Base-by-base conservation (phyloP, 2,329 filamentous ascomycete genomes). In the Epichloe sp. region DNA sequence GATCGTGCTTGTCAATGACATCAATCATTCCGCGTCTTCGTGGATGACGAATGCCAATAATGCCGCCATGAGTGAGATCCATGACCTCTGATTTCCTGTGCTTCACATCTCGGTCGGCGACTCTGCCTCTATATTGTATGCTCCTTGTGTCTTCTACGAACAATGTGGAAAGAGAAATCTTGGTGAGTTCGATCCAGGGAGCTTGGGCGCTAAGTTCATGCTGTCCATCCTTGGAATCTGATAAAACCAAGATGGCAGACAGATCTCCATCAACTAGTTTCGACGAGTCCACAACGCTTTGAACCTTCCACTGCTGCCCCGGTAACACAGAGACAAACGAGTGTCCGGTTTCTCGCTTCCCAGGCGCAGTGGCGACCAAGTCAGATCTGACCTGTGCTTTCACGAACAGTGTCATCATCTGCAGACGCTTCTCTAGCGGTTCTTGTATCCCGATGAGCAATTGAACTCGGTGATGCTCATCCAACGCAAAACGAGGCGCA, bases 201-300 rank as follows among this genome's bases (percentile, higher is more conserved):
- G 84, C 84, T 64, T 89, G 85, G 10, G 87, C 69, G 56, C 82
- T 86, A 15, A 91, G 66, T 59, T 85, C 80, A 45, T 79, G 77
- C 34, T 76, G 75, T 1, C 83, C 83, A 56, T 80, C 72, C 48
- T 76, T 74, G 23, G 80, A 78, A 57, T 83, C 78, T 3, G 82
- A 85, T 14, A 91, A 68, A 26, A 86, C 80, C 3, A 89, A 68
- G 48, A 90, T 83, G 56, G 82, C 80, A 35, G 82, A 80, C 50
- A 85, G 72, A 26, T 75, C 71, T 2, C 82, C 82, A 62, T 90
- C 85, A 4, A 75, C 71, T 43, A 90, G 65, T 58, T 81, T 85
- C 65, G 83, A 87, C 6, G 83, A 85, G 66, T 89, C 86, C 26
- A 82, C 75, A 15, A 90, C 80, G 55, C 80, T 82, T 51, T 84